A percentile compares a stretch with the other conserved stretches of the same genome.
Evolutionary conservation across 2,329 filamentous ascomycete genomes (phyloP).

Genomic region (Orbilia brochopaga): DNA sequence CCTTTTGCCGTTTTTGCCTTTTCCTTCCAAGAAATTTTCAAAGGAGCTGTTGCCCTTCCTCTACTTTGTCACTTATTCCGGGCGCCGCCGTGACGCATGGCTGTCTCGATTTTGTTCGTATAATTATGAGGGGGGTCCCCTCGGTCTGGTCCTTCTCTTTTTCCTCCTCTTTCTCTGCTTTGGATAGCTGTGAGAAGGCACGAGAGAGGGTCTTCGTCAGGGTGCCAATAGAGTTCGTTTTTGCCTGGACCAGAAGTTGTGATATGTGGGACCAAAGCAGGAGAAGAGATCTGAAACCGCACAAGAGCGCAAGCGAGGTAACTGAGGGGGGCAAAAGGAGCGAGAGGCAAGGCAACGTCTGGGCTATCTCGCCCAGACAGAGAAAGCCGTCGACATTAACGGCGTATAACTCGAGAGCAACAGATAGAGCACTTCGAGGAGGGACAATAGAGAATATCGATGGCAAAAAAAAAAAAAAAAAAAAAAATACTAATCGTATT

Average conservation of each 20-base stretch:
- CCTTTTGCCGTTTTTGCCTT: slow-evolving; percentile 13
- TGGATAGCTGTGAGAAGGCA: slow-evolving; percentile 15
- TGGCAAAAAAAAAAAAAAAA: slow-evolving; percentile 13
- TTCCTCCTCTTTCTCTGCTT: slow-evolving; percentile 21
- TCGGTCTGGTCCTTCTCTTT: slow-evolving; percentile 10
- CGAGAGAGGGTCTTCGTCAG: slow-evolving; percentile 12
- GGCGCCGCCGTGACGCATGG: slow-evolving; percentile 9
- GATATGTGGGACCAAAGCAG: slow-evolving; percentile 49
- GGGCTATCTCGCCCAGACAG: slow-evolving; percentile 48
- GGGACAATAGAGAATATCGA: not conserved
- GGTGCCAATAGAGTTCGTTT: slow-evolving; percentile 46
- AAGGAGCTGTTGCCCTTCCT: not conserved
- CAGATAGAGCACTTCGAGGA: slow-evolving; percentile 15
- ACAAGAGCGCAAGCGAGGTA: slow-evolving; percentile 46
- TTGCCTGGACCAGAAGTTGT: slow-evolving; percentile 41
- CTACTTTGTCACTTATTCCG: slow-evolving; percentile 5
- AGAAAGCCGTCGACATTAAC: slow-evolving; percentile 46
- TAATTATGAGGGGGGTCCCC: not conserved
- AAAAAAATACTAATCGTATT: slow-evolving; percentile 29
- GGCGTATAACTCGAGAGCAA: slow-evolving; percentile 40
- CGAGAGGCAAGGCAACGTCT: slow-evolving; percentile 49
- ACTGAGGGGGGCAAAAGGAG: slow-evolving; percentile 50
- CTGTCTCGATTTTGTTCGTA: slow-evolving; percentile 11
- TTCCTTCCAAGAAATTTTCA: slow-evolving; percentile 2
- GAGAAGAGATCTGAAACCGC: slow-evolving; percentile 49